These are phyloP conservation scores for Cyberlindnera sargentensis DNA, from an alignment of 805 yeast species.

Conservation along the genomic window DNA sequence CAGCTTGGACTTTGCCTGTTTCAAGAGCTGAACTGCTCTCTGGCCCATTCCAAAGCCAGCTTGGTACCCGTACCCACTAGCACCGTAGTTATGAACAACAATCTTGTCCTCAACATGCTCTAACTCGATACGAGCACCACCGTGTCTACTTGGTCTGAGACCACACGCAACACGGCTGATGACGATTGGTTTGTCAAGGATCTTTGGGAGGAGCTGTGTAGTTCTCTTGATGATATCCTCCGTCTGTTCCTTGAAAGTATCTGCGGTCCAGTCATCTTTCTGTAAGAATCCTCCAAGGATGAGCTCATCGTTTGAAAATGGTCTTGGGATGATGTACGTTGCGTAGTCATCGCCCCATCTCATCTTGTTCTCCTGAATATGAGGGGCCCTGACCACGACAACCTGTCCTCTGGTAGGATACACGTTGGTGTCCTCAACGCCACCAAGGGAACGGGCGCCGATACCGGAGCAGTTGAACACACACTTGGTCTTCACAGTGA, in stretches of 20 bases:
- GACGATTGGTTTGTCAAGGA: slow-evolving; percentile 39
- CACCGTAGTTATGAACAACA: slow-evolving; percentile 68
- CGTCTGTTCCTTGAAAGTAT: slow-evolving; percentile 50
- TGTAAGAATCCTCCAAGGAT: slow-evolving; percentile 74
- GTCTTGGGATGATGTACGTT: slow-evolving; percentile 70
- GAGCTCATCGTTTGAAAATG: slow-evolving; percentile 56
- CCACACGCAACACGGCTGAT: slow-evolving; percentile 66
- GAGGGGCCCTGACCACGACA: slow-evolving; percentile 65
- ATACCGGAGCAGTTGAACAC: slow-evolving; percentile 77
- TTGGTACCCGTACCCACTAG: slow-evolving; percentile 60
- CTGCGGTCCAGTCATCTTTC: slow-evolving; percentile 53
- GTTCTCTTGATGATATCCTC: slow-evolving; percentile 57
- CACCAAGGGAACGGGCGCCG: slow-evolving; percentile 57
- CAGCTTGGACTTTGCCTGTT: neutral
- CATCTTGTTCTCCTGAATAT: slow-evolving; percentile 49
- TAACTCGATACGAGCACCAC: slow-evolving; percentile 66
- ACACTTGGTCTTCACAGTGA: slow-evolving; percentile 19
- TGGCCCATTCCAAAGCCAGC: slow-evolving; percentile 57
- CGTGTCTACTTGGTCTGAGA: slow-evolving; percentile 66
- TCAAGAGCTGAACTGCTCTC: slow-evolving; percentile 34
- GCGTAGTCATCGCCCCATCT: slow-evolving; percentile 57
- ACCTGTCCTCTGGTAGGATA: slow-evolving; percentile 82
- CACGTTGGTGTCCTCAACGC: slow-evolving; percentile 52
- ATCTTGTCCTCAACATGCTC: slow-evolving; percentile 37
- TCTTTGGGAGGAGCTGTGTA: slow-evolving; percentile 41